Percentiles rank a stretch among this genome's conserved stretches.
Conservation (phyloP, 1,284 basidiomycete genomes). For the Fomes fomentarius region DNA sequence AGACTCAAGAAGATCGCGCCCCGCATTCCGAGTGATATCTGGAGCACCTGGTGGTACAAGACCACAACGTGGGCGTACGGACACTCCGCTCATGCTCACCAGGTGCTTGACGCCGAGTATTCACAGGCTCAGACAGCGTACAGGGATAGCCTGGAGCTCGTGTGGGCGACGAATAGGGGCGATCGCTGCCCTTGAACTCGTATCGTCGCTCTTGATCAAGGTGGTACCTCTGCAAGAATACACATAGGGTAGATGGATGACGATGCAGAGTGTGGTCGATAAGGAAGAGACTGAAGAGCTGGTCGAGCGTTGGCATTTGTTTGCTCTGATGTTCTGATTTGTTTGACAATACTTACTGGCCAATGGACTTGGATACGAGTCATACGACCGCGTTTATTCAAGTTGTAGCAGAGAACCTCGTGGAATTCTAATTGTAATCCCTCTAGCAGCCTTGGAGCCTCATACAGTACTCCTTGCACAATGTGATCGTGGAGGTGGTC, state of each 20-base stretch:
- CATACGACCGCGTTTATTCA: no score
- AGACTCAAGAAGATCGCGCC: slow-evolving; percentile 2
- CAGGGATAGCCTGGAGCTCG: background rate
- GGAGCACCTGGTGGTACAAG: background rate
- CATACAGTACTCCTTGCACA: no score
- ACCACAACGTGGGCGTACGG: background rate
- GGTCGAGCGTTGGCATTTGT: background rate
- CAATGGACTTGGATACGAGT: no score
- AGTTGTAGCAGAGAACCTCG: no score
- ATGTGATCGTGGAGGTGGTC: no score
- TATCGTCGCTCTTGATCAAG: background rate
- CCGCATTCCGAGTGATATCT: slow-evolving; percentile 2
- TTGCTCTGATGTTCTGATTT: no score
- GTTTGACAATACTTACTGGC: no score
- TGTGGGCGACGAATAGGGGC: background rate
- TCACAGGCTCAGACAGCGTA: background rate
- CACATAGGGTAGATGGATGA: background rate
- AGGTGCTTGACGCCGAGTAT: no score
- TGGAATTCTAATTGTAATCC: no score
- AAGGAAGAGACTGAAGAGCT: background rate
- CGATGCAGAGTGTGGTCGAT: background rate
- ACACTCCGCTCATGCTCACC: background rate
- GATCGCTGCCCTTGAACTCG: background rate
- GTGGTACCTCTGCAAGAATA: background rate
- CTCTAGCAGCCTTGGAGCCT: no score